These are phyloP conservation scores for Paratinospora sagittata DNA, from an alignment of 164 flowering plant genomes.

Conservation along the genomic window DNA sequence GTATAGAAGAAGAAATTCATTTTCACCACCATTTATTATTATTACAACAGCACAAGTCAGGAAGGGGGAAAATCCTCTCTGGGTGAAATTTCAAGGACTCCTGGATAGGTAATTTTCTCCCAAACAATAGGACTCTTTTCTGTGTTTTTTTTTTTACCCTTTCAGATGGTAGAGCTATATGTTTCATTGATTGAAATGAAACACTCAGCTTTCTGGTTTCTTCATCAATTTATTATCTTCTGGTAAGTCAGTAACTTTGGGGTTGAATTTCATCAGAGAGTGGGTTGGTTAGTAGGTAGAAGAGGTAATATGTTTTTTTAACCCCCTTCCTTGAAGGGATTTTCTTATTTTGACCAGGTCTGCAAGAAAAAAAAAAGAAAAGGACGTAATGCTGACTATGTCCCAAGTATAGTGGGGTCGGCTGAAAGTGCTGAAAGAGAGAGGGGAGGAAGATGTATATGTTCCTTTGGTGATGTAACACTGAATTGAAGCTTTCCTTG, in stretches of 20 bases:
- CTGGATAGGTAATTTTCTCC: constrained; percentile 20
- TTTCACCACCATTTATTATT: constrained; percentile 15
- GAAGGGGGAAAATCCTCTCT: constrained; percentile 7
- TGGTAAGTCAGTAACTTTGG: background rate
- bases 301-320: too few species aligned
- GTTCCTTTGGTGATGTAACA: too few species aligned
- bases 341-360: background rate
- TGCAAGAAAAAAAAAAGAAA: background rate
- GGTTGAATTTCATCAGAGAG: too few species aligned
- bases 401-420: background rate
- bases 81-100: constrained; percentile 11
- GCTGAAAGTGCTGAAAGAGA: background rate
- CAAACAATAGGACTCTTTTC: background rate
- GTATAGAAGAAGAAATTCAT: constrained; percentile 11
- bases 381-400: constrained; percentile 2
- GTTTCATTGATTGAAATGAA: constrained; percentile 1
- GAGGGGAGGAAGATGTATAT: too few species aligned
- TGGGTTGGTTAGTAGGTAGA: too few species aligned
- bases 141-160: background rate
- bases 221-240: background rate
- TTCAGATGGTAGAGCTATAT: background rate
- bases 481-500: too few species aligned
- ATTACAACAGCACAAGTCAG: constrained; percentile 10
- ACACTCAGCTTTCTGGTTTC: background rate
- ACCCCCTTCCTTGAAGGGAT: constrained; percentile 2